Conservation (phyloP, 2,329 filamentous ascomycete species). For the Pezicula carpinea region DNA sequence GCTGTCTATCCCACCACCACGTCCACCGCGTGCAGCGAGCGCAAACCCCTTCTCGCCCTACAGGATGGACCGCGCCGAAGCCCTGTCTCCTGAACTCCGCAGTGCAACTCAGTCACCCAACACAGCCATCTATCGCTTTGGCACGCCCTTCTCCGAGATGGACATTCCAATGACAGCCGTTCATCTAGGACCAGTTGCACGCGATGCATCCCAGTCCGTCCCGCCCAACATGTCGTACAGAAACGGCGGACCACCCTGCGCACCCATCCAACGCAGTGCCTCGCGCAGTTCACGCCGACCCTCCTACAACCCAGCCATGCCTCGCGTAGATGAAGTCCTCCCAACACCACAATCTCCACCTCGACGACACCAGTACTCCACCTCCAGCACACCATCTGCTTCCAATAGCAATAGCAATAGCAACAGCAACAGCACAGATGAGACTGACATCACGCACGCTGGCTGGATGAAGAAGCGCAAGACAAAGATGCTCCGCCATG, state of each 20-base stretch:
- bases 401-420: too few species aligned
- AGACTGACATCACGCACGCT: constrained; percentile 59
- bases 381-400: constrained; percentile 16
- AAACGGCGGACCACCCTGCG: constrained; percentile 25
- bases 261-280: constrained; percentile 19
- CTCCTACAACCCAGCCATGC: constrained; percentile 59
- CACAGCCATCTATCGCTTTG: constrained; percentile 65
- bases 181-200: constrained; percentile 65
- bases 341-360: constrained; percentile 17
- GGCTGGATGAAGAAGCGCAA: constrained; percentile 95
- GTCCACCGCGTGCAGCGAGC: constrained; percentile 26
- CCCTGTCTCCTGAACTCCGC: constrained; percentile 50
- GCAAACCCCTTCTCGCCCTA: constrained; percentile 41
- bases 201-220: constrained; percentile 83
- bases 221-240: constrained; percentile 89
- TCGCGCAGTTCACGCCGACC: constrained; percentile 58
- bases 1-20: constrained; percentile 50
- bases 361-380: constrained; percentile 16
- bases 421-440: constrained; percentile 24
- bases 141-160: constrained; percentile 87
- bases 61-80: constrained; percentile 46
- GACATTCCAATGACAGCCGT: constrained; percentile 79
- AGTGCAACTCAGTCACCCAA: constrained; percentile 46
- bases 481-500: constrained; percentile 81
- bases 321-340: constrained; percentile 63